phyloP scores from a whole-genome alignment of 768 basidiomycete species.

The Chalciporus chontae region DNA sequence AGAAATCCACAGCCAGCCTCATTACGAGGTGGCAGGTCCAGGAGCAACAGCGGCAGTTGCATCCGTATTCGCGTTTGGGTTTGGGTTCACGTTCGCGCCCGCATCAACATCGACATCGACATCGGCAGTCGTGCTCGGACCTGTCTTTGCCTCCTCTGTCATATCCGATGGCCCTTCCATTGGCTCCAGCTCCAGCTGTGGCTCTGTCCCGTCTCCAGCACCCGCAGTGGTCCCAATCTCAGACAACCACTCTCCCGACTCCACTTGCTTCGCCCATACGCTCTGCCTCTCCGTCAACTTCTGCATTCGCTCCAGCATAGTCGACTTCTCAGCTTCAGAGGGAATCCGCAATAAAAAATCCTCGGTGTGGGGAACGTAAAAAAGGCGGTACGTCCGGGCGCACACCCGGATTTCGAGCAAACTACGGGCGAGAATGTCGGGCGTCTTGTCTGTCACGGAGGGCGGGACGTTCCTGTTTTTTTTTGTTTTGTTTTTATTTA shows the following conservation, averaged over 20 bases:
- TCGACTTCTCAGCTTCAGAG: slow-evolving; percentile 9
- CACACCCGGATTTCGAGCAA: slow-evolving; percentile 83
- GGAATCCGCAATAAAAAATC: slow-evolving; percentile 18
- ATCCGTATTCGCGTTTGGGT: background rate
- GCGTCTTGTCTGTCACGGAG: slow-evolving; percentile 26
- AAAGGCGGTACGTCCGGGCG: slow-evolving; percentile 39
- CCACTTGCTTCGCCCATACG: slow-evolving; percentile 16
- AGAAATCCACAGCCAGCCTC: background rate
- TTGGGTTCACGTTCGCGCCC: background rate
- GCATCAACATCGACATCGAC: background rate
- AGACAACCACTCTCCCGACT: slow-evolving; percentile 11
- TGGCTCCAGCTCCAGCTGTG: too few relatives aligned
- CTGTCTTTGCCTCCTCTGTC: background rate
- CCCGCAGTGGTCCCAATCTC: background rate
- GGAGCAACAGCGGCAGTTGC: background rate
- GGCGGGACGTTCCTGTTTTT: slow-evolving; percentile 25
- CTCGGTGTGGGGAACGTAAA: slow-evolving; percentile 25
- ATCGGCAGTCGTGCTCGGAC: background rate
- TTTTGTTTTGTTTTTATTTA: too few relatives aligned
- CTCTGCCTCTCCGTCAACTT: slow-evolving; percentile 10
- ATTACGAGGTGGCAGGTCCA: background rate
- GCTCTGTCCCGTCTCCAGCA: background rate
- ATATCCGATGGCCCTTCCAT: too few relatives aligned
- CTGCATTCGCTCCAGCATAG: background rate
- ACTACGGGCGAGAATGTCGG: slow-evolving; percentile 49